Evolutionary conservation across 805 yeast species (phyloP), one percentile per base, ranked within the genome.

Genomic region (Yamadazyma akitaensis): DNA sequence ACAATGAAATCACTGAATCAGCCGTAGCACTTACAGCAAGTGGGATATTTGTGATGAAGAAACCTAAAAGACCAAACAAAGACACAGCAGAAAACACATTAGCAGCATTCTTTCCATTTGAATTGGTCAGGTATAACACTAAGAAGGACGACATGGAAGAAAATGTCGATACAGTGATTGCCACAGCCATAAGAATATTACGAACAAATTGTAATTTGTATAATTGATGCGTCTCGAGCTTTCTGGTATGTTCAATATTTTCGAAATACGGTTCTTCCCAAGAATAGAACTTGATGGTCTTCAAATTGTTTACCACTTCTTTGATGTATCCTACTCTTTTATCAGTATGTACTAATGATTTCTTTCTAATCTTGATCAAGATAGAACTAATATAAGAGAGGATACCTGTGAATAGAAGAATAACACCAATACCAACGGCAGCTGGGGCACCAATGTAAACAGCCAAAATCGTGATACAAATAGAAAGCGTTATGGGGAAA

Each of bases 181-280:
- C 83, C 40, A 82, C 57, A 1, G 96, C 84, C 45, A 84, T 79
- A 24, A 65, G 54, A 36, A 83, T 63, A 54, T 80, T 86, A 59
- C 91, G 79, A 25, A 80, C 62, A 37, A 81, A 72, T 56, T 86
- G 91, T 71, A 88, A 77, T 47, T 68, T 73, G 52, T 81, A 75
- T 48, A 91, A 75, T 41, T 72, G 67, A 3, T 58, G 55, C 74
- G 86, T 81, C 64, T 90, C 97, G 18, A 67, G 57, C 0, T 59
- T 56, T 61, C 97, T 79, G 25, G 80, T 70, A 13, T 70, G 71
- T 13, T 77, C 59, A 30, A 91, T 75, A 46, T 75, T 68, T 7
- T 73, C 62, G 43, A 73, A 72, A 60, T 88, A 91, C 0, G 97
- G 89, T 24, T 72, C 72, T 67, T 91, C 97, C 97, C 97, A 91